Evolutionary conservation across 2,329 filamentous ascomycete genomes (phyloP).

Genomic region (Venturia nashicola): DNA sequence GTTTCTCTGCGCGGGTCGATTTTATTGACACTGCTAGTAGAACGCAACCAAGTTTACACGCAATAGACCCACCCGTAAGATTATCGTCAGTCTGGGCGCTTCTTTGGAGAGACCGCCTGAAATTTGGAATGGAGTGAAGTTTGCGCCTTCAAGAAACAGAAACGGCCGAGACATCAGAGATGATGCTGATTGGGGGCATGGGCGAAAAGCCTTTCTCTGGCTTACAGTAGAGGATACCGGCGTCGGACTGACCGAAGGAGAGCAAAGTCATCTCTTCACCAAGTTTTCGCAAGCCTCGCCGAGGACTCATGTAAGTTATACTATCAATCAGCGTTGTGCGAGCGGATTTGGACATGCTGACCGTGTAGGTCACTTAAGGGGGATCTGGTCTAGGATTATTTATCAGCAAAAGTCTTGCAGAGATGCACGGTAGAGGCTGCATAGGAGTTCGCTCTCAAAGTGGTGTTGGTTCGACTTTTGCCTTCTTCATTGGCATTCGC

Average conservation of each 20-base stretch:
- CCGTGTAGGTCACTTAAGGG: background rate
- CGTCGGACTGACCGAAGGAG: conserved; percentile 47
- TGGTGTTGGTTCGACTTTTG: conserved; percentile 51
- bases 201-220: conserved; percentile 36
- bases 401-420: conserved; percentile 18
- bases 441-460: conserved; percentile 51
- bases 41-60: background rate
- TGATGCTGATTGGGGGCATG: background rate
- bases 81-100: background rate
- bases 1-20: background rate
- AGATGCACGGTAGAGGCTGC: conserved; percentile 42
- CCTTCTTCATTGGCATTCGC: conserved; percentile 46
- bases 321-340: too few species aligned
- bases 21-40: background rate
- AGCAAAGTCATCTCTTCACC: conserved; percentile 47
- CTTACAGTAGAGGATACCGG: conserved; percentile 56
- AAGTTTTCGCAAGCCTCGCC: conserved; percentile 57
- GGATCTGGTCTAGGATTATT: background rate
- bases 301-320: conserved; percentile 37
- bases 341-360: too few species aligned
- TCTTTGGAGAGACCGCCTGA: background rate
- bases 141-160: background rate
- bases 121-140: background rate
- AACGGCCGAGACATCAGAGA: background rate
- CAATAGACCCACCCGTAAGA: background rate